Evolutionary conservation across 768 basidiomycete genomes (phyloP), one percentile per base, ranked within the genome.

Genomic region (Baorangia bicolor): DNA sequence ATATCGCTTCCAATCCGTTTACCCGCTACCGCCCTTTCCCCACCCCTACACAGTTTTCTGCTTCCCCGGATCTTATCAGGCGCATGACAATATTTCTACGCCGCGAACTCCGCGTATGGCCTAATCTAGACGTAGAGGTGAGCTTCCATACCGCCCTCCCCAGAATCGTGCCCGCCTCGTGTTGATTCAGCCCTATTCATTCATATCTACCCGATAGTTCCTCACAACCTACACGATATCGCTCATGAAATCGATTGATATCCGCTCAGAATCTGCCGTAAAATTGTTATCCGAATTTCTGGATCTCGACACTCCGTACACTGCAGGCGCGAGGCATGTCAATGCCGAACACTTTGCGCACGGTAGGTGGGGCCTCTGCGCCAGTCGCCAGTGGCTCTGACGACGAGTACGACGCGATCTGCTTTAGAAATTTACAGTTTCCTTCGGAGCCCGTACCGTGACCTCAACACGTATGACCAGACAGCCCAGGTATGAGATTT

Each of bases 291-390:
- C 92, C 14, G 94, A 96, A 62, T 95, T 94, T 73, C 78, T 98
- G 44, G 94, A 98, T 66, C 79, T 91, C 69, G 88, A 87, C 59
- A 71, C 74, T 4, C 78, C 81, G 2, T 84, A 85, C 56, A 67
- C 68, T 21, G 79, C 81, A 44, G 86, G 85, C 9, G 75, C 77
- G 25, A 78, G 85, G 51, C 78, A 81, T 55, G 71, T 77, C 25
- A 90, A 92, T 62, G 90, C 94, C 12, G 94, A 98, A 67, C 94
- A 97, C 71, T 95, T 97, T 73, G 91, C 88, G 9, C 94, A 98
- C 73, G 93, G 92, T 92, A 63, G 62, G 81, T 71, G n/a, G 31
- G 39, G 44, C 31, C 23, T 52, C 45, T 59, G 5, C 4, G 34
- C 20, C 13, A 0, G 31, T 38, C 23, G 3, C 4, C 6, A 6